phyloP scores from a whole-genome alignment of 2,329 filamentous ascomycete genomes.

The Cylindrodendrum hubeiense region DNA sequence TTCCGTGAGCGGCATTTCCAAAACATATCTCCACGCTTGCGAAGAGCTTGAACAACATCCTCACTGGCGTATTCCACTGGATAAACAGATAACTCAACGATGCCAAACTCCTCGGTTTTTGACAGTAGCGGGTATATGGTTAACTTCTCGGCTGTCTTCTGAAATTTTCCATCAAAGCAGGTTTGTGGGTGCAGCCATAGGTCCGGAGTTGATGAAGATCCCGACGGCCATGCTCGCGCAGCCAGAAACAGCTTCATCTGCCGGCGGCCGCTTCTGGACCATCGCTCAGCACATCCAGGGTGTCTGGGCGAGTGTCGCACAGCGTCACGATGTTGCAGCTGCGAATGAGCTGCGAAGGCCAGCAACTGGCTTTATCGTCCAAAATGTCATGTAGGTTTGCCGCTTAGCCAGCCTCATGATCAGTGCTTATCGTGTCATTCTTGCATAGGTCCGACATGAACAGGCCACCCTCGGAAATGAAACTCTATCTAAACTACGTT shows the following conservation, averaged over 20 bases:
- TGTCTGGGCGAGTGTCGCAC: conserved; percentile 8
- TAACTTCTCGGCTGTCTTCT: not conserved
- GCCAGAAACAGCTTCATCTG: not conserved
- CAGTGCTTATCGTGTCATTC: not conserved
- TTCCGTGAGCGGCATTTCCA: too few relatives aligned
- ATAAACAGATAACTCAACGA: too few relatives aligned
- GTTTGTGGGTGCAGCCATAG: too few relatives aligned
- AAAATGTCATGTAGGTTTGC: conserved; percentile 7
- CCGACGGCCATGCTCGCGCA: conserved; percentile 2
- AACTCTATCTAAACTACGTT: conserved; percentile 13
- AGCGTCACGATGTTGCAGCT: conserved; percentile 18
- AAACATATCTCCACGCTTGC: not conserved
- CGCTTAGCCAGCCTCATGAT: not conserved
- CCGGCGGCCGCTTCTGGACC: conserved; percentile 7
- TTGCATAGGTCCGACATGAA: not conserved
- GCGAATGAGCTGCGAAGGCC: conserved; percentile 15
- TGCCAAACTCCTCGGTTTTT: too few relatives aligned
- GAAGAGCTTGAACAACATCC: not conserved
- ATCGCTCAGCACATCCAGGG: conserved; percentile 12
- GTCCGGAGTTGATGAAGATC: too few relatives aligned
- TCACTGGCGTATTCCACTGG: too few relatives aligned
- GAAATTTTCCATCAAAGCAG: not conserved
- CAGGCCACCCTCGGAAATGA: conserved; percentile 4
- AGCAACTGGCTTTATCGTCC: conserved; percentile 15
- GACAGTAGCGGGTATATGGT: too few relatives aligned